phyloP scores from a whole-genome alignment of 345 rosid genomes.

The Boechera divaricarpa region DNA sequence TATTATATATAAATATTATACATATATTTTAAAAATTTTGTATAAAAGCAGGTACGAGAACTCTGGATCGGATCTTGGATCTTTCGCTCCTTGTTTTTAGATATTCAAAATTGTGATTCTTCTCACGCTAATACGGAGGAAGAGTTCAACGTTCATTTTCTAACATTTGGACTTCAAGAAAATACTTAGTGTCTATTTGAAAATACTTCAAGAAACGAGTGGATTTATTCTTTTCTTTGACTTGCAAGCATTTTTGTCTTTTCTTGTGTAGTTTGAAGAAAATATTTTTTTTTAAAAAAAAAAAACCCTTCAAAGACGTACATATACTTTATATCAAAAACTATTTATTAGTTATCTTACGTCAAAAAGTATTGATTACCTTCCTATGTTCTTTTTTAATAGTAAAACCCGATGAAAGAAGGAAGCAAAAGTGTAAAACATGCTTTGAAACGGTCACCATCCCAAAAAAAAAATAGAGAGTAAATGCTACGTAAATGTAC shows the following conservation, averaged over 20 bases:
- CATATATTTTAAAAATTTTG: no score
- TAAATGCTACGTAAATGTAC: background rate
- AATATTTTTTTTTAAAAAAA: background rate
- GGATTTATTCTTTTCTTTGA: constrained; percentile 32
- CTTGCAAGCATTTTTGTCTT: constrained; percentile 27
- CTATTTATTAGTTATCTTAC: background rate
- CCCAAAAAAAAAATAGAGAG: constrained; percentile 14
- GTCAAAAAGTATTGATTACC: background rate
- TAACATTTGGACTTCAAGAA: constrained; percentile 45
- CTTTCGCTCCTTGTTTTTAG: background rate
- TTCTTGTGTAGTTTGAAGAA: constrained; percentile 22
- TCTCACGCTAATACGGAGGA: constrained; percentile 15
- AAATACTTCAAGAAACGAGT: constrained; percentile 17
- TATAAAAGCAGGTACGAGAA: background rate
- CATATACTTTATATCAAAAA: constrained; percentile 8
- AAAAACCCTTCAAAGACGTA: constrained; percentile 45
- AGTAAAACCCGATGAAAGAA: background rate
- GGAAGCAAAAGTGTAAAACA: background rate
- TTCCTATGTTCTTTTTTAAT: constrained; percentile 3
- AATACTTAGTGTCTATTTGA: constrained; percentile 35
- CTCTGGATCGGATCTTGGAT: background rate
- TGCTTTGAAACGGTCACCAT: constrained; percentile 39
- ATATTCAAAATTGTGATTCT: background rate
- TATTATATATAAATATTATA: no score
- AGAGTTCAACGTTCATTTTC: constrained; percentile 33